Evolutionary conservation across 169 alveolate genomes (phyloP).

Genomic region (Cryptosporidium xiaoi): DNA sequence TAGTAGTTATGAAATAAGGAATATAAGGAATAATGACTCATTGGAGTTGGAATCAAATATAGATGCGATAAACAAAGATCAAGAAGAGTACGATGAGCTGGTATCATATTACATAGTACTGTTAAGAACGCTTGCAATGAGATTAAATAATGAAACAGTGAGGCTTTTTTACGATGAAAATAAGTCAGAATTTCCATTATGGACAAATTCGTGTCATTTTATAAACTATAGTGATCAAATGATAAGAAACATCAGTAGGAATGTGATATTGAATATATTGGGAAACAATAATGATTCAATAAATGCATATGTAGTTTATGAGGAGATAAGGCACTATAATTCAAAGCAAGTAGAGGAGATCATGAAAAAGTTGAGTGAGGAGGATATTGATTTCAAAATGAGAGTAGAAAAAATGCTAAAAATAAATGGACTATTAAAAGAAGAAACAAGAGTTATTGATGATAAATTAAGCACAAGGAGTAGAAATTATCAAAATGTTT

Average conservation of each 20-base stretch:
- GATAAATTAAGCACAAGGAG: not conserved
- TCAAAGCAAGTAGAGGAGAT: slow-evolving; percentile 57
- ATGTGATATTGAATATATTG: slow-evolving; percentile 71
- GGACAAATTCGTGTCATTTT: slow-evolving; percentile 68
- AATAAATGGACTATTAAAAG: not conserved
- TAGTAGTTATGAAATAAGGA: slow-evolving; percentile 4
- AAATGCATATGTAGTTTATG: slow-evolving; percentile 4
- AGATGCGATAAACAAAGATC: not conserved
- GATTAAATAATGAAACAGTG: slow-evolving; percentile 66
- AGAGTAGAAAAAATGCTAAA: not conserved
- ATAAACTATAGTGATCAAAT: slow-evolving; percentile 72
- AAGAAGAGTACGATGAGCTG: slow-evolving; percentile 74
- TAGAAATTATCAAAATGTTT: too few relatives aligned
- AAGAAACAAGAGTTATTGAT: not conserved
- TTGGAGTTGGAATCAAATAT: not conserved
- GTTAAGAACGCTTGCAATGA: slow-evolving; percentile 69
- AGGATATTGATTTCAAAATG: not conserved
- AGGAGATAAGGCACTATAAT: slow-evolving; percentile 14
- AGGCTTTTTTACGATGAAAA: slow-evolving; percentile 20
- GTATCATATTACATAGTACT: slow-evolving; percentile 68
- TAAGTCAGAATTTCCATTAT: slow-evolving; percentile 39
- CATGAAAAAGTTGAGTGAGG: slow-evolving; percentile 6
- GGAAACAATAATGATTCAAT: slow-evolving; percentile 39
- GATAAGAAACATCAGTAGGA: slow-evolving; percentile 76
- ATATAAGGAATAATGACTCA: not conserved